phyloP scores from a whole-genome alignment of 1,284 basidiomycete genomes.

The Coniophora puteana region DNA sequence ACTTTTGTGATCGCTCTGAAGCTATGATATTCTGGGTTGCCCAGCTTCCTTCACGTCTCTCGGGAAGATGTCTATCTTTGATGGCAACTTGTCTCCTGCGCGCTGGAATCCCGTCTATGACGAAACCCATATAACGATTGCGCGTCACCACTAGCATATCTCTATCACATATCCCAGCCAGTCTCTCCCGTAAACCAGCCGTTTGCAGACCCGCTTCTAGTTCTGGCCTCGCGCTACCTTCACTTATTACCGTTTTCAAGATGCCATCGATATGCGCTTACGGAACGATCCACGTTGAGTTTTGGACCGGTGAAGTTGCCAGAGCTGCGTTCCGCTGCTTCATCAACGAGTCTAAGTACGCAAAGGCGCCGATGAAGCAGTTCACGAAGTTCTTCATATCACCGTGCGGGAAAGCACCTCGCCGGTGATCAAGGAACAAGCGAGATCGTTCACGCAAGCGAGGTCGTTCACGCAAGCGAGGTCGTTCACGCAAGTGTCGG shows the following conservation, averaged over 20 bases:
- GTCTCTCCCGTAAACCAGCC: conserved; percentile 62
- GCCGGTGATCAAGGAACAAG: too few species aligned
- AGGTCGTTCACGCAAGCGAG: conserved; percentile 78
- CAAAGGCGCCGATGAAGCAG: conserved; percentile 61
- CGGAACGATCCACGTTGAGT: conserved; percentile 84
- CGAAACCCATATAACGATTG: conserved; percentile 59
- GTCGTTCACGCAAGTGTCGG: too few species aligned
- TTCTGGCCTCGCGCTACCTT: conserved; percentile 84
- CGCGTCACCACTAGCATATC: conserved; percentile 70
- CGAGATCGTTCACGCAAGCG: conserved; percentile 81
- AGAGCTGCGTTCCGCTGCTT: conserved; percentile 71
- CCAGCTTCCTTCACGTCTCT: conserved; percentile 64
- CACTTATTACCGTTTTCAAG: conserved; percentile 48
- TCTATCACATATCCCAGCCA: conserved; percentile 69
- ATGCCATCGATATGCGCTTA: conserved; percentile 77
- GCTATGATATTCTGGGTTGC: conserved; percentile 64
- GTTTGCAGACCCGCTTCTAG: conserved; percentile 80
- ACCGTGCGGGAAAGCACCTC: conserved; percentile 69
- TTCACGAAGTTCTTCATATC: conserved; percentile 70
- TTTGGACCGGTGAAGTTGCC: conserved; percentile 67
- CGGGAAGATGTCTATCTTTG: conserved; percentile 79
- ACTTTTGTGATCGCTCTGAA: conserved; percentile 71
- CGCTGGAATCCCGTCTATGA: conserved; percentile 64
- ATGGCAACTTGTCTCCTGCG: conserved; percentile 72
- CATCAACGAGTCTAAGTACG: conserved; percentile 58